These are phyloP conservation scores for Brassica rapa DNA, from an alignment of 345 rosid genomes.

Conservation along the genomic window DNA sequence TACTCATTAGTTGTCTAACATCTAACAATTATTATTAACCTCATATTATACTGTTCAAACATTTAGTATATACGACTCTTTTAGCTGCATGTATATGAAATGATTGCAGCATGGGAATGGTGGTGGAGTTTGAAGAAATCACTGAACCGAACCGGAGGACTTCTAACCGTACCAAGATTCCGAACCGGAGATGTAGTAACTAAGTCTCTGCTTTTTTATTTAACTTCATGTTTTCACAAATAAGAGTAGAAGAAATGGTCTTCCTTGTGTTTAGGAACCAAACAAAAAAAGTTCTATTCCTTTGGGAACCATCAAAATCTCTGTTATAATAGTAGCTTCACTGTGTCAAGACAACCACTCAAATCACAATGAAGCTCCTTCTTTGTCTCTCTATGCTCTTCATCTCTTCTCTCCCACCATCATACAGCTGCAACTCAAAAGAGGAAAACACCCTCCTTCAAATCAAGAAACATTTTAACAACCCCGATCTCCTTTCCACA, in stretches of 20 bases:
- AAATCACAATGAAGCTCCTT: constrained; percentile 31
- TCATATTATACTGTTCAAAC: not conserved
- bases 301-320: not conserved
- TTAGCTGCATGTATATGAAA: not conserved
- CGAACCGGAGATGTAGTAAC: not conserved
- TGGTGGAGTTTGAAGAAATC: not conserved
- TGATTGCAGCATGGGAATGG: constrained; percentile 7
- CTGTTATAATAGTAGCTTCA: not conserved
- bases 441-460: constrained; percentile 67
- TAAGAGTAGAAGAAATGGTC: not conserved
- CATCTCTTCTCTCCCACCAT: constrained; percentile 36
- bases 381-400: constrained; percentile 17
- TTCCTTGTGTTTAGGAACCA: not conserved
- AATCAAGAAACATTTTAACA: constrained; percentile 54
- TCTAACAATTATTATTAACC: not conserved
- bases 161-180: not conserved
- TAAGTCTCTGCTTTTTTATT: not conserved
- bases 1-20: not conserved
- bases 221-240: not conserved
- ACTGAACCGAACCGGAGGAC: not conserved
- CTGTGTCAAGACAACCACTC: not conserved
- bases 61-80: not conserved
- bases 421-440: constrained; percentile 45
- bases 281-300: constrained; percentile 27
- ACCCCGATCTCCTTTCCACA: constrained; percentile 67